Evolutionary conservation across 2,329 filamentous ascomycete species (phyloP).

Genomic region (Neofusicoccum kwambonambiense): DNA sequence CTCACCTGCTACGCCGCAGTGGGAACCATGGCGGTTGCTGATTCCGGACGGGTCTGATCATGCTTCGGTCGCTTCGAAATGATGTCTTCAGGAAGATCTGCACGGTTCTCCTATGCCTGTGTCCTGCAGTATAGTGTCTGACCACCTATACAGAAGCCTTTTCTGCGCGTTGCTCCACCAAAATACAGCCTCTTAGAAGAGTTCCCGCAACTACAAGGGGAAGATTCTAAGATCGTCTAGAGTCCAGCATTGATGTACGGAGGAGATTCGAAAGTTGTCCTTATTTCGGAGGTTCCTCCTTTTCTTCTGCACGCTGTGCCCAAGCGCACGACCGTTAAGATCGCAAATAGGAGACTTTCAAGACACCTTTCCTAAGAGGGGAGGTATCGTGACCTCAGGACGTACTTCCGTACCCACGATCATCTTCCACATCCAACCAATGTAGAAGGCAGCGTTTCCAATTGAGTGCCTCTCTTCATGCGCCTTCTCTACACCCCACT

Average conservation of each 20-base stretch:
- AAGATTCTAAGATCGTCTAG: too few relatives aligned
- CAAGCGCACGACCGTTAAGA: too few relatives aligned
- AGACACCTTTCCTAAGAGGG: not conserved
- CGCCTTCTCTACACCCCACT: not conserved
- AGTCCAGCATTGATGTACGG: too few relatives aligned
- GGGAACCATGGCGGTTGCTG: not conserved
- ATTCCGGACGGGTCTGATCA: not conserved
- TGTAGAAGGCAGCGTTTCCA: not conserved
- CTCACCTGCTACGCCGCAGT: not conserved
- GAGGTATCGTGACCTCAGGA: not conserved
- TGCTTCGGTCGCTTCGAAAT: not conserved
- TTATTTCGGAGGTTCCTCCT: not conserved
- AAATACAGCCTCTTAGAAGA: not conserved
- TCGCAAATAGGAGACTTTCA: too few relatives aligned
- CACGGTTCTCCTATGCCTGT: too few relatives aligned
- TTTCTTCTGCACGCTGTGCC: not conserved
- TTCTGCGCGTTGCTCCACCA: not conserved
- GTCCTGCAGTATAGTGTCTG: too few relatives aligned
- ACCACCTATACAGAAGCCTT: not conserved
- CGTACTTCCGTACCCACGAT: too few relatives aligned
- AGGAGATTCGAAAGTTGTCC: not conserved
- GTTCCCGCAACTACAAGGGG: not conserved
- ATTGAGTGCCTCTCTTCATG: not conserved
- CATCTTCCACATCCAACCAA: not conserved
- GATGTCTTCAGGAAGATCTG: not conserved